These are phyloP conservation scores for Paraglomus occultum DNA, from an alignment of 192 early-diverging fungal genomes.

Conservation along the genomic window DNA sequence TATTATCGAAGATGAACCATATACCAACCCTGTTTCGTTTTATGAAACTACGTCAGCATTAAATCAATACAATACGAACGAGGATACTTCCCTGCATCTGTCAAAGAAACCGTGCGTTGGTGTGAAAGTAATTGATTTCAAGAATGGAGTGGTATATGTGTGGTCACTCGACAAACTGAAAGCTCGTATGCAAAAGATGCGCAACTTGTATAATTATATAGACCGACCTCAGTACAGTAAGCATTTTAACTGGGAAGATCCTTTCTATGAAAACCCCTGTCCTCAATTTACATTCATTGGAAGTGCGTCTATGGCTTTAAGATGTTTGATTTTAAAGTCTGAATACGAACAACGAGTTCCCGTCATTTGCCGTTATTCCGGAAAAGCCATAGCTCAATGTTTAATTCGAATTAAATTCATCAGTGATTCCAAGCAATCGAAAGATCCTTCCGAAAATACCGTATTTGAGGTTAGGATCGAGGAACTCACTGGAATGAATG, in stretches of 20 bases:
- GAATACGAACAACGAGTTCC: constrained; percentile 44
- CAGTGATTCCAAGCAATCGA: constrained; percentile 28
- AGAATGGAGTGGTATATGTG: constrained; percentile 52
- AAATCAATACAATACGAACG: constrained; percentile 49
- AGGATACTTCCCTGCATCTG: constrained; percentile 42
- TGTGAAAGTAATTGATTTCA: constrained; percentile 53
- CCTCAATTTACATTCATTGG: constrained; percentile 57
- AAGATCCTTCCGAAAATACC: constrained; percentile 25
- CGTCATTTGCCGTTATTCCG: constrained; percentile 47
- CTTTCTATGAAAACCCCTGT: constrained; percentile 56
- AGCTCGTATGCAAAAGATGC: constrained; percentile 66
- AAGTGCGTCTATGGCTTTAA: constrained; percentile 43
- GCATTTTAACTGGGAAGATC: constrained; percentile 57
- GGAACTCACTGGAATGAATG: constrained; percentile 56
- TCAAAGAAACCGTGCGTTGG: constrained; percentile 52
- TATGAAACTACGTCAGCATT: constrained; percentile 51
- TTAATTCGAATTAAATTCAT: constrained; percentile 45
- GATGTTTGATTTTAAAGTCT: constrained; percentile 43
- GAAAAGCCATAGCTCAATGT: constrained; percentile 39
- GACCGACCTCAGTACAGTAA: constrained; percentile 57
- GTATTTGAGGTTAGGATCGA: constrained; percentile 65
- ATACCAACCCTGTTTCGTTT: constrained; percentile 48
- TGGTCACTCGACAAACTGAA: constrained; percentile 66
- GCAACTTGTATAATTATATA: constrained; percentile 58
- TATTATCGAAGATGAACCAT: constrained; percentile 62